Percentiles rank a stretch among this genome's conserved stretches.
phyloP scores from a whole-genome alignment of 345 rosid species.

The Balakata baccata region DNA sequence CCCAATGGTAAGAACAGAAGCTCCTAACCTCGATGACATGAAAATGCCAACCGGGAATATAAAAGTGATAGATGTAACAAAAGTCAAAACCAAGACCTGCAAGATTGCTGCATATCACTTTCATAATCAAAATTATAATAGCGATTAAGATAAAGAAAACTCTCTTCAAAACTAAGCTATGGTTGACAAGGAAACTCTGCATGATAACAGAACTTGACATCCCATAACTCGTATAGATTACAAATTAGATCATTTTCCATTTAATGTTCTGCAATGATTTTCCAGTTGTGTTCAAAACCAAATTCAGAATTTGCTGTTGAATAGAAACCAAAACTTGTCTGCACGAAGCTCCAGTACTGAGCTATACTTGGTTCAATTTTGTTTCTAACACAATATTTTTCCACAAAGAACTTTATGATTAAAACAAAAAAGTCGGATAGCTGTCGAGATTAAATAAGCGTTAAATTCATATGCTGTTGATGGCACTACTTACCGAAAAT shows the following conservation, averaged over 20 bases:
- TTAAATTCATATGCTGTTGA: background rate
- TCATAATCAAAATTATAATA: background rate
- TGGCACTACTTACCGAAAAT: slow-evolving; percentile 46
- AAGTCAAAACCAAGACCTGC: slow-evolving; percentile 78
- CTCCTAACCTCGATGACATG: slow-evolving; percentile 78
- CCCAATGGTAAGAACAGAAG: slow-evolving; percentile 65
- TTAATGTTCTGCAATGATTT: background rate
- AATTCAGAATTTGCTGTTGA: background rate
- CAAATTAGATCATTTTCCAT: background rate
- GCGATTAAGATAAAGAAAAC: background rate
- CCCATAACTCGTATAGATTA: background rate
- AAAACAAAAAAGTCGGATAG: background rate
- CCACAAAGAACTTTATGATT: background rate
- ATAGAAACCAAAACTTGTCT: background rate
- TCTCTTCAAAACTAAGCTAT: background rate
- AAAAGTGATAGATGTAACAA: slow-evolving; percentile 67
- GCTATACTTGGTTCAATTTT: no score
- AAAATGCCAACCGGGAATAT: slow-evolving; percentile 66
- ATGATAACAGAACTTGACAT: background rate
- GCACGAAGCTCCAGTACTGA: background rate
- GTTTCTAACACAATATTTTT: background rate
- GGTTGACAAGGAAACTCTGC: background rate
- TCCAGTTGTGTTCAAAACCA: background rate
- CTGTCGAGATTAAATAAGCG: background rate
- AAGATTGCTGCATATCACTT: slow-evolving; percentile 2